Conservation (phyloP, 2,329 filamentous ascomycete genomes). For the Neonectria coccinea region DNA sequence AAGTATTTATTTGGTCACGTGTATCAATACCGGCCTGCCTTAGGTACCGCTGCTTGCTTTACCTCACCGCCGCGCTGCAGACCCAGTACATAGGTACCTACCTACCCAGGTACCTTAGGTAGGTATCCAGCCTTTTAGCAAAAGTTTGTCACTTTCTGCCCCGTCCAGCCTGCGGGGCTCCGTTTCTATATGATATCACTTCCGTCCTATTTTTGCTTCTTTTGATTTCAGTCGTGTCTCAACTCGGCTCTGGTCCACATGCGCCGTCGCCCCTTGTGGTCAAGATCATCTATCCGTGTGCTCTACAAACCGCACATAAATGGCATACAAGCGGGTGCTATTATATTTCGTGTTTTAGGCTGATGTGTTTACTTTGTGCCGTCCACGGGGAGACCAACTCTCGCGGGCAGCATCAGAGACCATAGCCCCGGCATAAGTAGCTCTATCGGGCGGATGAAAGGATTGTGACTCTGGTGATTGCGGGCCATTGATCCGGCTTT, state of each 20-base stretch:
- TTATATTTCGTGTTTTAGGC: neutral
- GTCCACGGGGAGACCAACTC: neutral
- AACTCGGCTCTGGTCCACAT: neutral
- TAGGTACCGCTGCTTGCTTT: too few species aligned
- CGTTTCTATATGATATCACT: constrained; percentile 14
- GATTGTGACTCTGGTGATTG: neutral
- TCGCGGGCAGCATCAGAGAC: neutral
- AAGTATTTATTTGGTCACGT: neutral
- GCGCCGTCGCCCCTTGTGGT: constrained; percentile 5
- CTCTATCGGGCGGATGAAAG: neutral
- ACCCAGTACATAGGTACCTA: neutral
- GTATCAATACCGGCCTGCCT: neutral
- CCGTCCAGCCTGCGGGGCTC: constrained; percentile 14
- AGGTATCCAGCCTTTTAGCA: neutral
- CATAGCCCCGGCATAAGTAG: neutral
- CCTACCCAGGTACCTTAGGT: too few species aligned
- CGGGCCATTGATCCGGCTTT: neutral
- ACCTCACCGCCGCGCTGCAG: neutral
- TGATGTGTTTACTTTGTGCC: neutral
- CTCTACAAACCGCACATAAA: neutral
- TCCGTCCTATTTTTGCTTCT: constrained; percentile 12
- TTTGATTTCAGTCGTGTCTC: constrained; percentile 3
- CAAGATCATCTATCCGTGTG: neutral
- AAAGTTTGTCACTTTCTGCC: constrained; percentile 7
- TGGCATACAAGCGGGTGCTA: neutral